phyloP scores from a whole-genome alignment of 75 land plant species.

The Pseudotsuga menziesii region DNA sequence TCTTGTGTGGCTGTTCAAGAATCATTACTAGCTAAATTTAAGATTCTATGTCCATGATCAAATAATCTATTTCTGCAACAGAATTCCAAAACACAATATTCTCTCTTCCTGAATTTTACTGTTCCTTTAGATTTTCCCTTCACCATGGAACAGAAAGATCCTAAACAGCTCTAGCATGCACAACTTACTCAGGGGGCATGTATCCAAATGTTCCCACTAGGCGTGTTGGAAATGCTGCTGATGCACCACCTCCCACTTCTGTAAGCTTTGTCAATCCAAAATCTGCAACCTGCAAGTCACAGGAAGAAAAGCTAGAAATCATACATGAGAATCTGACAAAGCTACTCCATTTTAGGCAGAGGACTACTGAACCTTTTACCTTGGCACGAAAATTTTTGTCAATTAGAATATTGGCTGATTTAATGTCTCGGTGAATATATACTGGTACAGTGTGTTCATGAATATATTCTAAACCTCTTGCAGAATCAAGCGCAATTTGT shows the following conservation, averaged over 20 bases:
- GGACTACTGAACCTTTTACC: constrained; percentile 29
- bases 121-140: too few relatives aligned
- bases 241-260: constrained; percentile 48
- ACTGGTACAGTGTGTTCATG: constrained; percentile 96
- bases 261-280: constrained; percentile 94
- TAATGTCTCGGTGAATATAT: constrained; percentile 95
- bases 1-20: too few relatives aligned
- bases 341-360: neutral
- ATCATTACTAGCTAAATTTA: too few relatives aligned
- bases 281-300: constrained; percentile 79
- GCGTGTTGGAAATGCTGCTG: constrained; percentile 51
- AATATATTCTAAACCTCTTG: constrained; percentile 96
- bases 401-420: constrained; percentile 88
- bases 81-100: too few relatives aligned
- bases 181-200: constrained; percentile 95
- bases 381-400: constrained; percentile 81
- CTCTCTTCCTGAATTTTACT: too few relatives aligned
- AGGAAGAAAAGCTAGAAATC: neutral
- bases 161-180: too few relatives aligned
- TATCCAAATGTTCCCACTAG: constrained; percentile 96
- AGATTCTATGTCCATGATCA: too few relatives aligned
- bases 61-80: too few relatives aligned
- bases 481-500: constrained; percentile 96
- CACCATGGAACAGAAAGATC: too few relatives aligned
- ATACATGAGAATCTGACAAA: neutral